A percentile compares a stretch with the other conserved stretches of the same genome.
Conservation (phyloP, 768 basidiomycete genomes). For the Amyloporia xantha region DNA sequence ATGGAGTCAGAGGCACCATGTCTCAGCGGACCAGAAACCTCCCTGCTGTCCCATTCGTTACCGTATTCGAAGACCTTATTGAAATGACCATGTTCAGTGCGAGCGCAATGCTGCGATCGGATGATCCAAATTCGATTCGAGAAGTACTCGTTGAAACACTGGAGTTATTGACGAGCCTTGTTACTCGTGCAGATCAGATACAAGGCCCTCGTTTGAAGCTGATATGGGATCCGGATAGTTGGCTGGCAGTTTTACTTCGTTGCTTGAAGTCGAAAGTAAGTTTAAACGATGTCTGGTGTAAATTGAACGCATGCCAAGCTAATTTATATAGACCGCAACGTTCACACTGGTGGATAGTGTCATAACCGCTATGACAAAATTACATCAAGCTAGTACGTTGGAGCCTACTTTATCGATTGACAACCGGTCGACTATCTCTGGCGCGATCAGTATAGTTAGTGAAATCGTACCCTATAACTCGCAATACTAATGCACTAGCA, state of each 20-base stretch:
- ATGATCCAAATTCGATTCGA: constrained; percentile 30
- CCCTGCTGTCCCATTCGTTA: constrained; percentile 44
- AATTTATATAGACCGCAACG: constrained; percentile 48
- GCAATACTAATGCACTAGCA: constrained; percentile 3
- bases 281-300: not conserved
- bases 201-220: constrained; percentile 29
- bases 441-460: constrained; percentile 50
- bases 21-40: constrained; percentile 7
- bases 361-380: constrained; percentile 46
- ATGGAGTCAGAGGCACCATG: constrained; percentile 32
- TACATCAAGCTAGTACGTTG: constrained; percentile 46
- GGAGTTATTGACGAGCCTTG: constrained; percentile 43
- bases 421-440: constrained; percentile 45
- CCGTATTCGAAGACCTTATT: constrained; percentile 49
- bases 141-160: constrained; percentile 49
- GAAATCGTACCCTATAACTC: too few relatives aligned
- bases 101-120: constrained; percentile 27
- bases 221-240: constrained; percentile 56
- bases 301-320: too few relatives aligned
- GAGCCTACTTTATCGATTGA: constrained; percentile 50
- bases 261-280: constrained; percentile 52
- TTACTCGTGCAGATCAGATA: constrained; percentile 33
- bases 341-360: constrained; percentile 66
- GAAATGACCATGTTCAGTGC: constrained; percentile 3
- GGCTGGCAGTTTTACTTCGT: constrained; percentile 52